Conservation (phyloP, 768 basidiomycete genomes). For the Infundibulicybe gibba region DNA sequence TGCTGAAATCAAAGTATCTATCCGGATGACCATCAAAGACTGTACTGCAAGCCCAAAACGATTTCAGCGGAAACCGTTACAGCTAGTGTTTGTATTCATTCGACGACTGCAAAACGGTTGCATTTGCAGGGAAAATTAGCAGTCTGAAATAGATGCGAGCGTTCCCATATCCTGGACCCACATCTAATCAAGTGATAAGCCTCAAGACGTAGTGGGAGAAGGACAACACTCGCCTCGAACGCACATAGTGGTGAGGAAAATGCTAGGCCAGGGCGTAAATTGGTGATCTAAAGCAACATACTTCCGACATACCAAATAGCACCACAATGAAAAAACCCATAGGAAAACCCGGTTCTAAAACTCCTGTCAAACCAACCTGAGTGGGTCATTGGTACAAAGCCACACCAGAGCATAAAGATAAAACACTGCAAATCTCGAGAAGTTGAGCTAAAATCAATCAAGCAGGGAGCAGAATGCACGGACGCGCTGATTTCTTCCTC, state of each 20-base stretch:
- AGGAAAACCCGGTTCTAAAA: background rate
- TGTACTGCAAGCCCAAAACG: background rate
- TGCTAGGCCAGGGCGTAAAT: background rate
- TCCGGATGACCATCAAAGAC: background rate
- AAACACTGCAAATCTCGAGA: background rate
- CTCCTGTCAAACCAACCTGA: background rate
- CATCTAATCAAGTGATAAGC: background rate
- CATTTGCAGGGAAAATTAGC: background rate
- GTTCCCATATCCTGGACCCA: background rate
- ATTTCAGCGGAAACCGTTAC: slow-evolving; percentile 1
- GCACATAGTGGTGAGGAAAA: background rate
- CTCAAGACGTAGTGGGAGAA: background rate
- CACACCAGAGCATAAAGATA: background rate
- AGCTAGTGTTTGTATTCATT: slow-evolving; percentile 2
- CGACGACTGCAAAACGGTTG: slow-evolving; percentile 1
- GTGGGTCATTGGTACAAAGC: background rate
- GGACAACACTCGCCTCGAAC: background rate
- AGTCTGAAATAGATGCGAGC: background rate
- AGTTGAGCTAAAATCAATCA: background rate
- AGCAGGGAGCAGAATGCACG: background rate
- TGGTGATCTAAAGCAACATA: background rate
- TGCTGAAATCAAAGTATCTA: background rate
- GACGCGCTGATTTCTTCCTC: background rate
- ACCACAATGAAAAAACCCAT: background rate
- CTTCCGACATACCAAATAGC: background rate